Base-by-base conservation (phyloP, 768 basidiomycete species). In the Hygrophorus russula region DNA sequence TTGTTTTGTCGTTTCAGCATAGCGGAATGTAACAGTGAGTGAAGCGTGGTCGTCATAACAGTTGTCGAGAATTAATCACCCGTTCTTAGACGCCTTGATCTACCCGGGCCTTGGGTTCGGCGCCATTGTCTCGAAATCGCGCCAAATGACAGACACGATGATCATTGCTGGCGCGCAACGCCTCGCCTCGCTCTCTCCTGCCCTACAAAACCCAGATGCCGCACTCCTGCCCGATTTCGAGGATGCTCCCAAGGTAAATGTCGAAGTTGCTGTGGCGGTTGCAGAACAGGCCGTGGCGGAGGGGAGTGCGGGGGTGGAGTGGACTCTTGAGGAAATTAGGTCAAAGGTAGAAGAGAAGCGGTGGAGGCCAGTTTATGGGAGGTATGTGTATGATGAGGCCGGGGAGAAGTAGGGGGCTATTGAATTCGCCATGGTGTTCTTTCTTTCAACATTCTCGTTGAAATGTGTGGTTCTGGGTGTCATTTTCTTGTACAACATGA, bases 71-170 rank as follows among this genome's bases (percentile, higher is more conserved):
- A 30, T 15, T 19, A 29, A 30, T 2, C 20, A 35, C 9, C 15
- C 27, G 36, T 17, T 30, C 9, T 24, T 33, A 77, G 74, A 86
- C 52, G 82, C 82, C 0, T 67, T 90, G 5, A 81, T 91, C 39
- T 91, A 89, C 59, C 88, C 89, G 2, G 90, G 86, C 18, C 72
- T 92, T 27, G 88, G 87, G 5, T 79, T 86, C 47, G 89, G 89
- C 29, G 72, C 84, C 31, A 78, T 91, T 52, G 64, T 89, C 18
- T 66, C 77, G 8, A 65, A 78, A 46, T 77, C 84, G 0, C 67
- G 72, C 4, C 61, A 56, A 6, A 69, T 93, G 52, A 80, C 84
- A 1, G 85, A 90, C 58, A 74, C 70, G n/a, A 91, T 93, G 90
- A 83, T 93, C 57, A 78, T 89, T 32, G 82, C 82, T 2, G 89